These are phyloP conservation scores for Corchorus olitorius DNA, from an alignment of 345 rosid genomes.

Conservation along the genomic window DNA sequence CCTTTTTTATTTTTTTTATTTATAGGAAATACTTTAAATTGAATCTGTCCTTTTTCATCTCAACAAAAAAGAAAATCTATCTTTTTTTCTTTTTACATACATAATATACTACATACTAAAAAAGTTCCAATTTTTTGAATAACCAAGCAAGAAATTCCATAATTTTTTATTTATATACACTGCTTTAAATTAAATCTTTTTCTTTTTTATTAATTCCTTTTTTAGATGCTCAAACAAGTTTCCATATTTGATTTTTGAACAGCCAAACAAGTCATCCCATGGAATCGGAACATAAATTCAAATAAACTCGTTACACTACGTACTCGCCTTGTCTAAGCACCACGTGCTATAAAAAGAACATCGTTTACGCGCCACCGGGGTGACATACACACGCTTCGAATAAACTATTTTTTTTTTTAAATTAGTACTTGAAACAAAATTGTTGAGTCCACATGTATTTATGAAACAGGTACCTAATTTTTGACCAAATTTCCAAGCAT, in stretches of 20 bases:
- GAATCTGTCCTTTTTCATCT: not conserved
- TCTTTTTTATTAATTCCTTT: not conserved
- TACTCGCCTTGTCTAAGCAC: not conserved
- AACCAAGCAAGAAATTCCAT: no score
- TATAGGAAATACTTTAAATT: not conserved
- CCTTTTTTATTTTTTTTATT: not conserved
- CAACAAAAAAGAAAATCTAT: not conserved
- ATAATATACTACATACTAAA: no score
- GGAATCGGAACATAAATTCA: not conserved
- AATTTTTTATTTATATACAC: not conserved
- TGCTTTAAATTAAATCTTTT: not conserved
- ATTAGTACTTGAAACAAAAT: no score
- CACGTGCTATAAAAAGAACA: not conserved
- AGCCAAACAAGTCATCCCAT: not conserved
- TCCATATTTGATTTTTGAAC: not conserved
- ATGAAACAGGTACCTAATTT: conserved; percentile 4
- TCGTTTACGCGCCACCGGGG: not conserved
- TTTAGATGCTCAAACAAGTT: not conserved
- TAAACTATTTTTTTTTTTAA: no score
- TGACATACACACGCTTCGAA: not conserved
- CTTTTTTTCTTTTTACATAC: no score
- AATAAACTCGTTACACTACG: not conserved
- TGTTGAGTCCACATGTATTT: not conserved
- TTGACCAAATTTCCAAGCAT: not conserved
- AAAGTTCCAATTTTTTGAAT: no score